phyloP scores from a whole-genome alignment of 495 filamentous ascomycete species.

The Jackrogersella minutella region DNA sequence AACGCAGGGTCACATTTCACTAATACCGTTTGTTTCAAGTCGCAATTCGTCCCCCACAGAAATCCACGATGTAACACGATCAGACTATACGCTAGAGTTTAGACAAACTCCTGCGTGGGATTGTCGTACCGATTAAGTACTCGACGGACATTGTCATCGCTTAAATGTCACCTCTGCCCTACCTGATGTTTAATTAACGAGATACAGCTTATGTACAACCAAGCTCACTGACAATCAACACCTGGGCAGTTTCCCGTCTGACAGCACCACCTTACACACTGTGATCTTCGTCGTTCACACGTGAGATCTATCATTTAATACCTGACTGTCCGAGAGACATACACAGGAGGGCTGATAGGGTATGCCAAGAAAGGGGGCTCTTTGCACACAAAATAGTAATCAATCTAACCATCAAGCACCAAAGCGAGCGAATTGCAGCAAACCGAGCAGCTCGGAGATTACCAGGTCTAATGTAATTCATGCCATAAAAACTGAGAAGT shows the following conservation, averaged over 20 bases:
- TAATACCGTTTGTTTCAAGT: constrained; percentile 38
- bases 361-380: not conserved
- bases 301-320: not conserved
- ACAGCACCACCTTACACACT: not conserved
- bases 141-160: not conserved
- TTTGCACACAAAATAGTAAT: not conserved
- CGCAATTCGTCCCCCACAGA: constrained; percentile 15
- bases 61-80: constrained; percentile 35
- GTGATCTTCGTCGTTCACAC: constrained; percentile 1
- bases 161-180: not conserved
- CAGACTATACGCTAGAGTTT: constrained; percentile 24
- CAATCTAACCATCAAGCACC: not conserved
- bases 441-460: not conserved
- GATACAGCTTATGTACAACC: not conserved
- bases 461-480: not conserved
- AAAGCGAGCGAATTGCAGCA: not conserved
- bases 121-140: not conserved
- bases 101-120: not conserved
- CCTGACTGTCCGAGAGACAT: too few species aligned
- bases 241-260: not conserved
- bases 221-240: not conserved
- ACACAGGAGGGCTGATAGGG: too few species aligned
- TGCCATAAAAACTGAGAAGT: not conserved
- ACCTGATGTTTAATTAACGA: not conserved
- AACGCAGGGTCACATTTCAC: constrained; percentile 24